Conservation (phyloP, 805 yeast genomes). For the Candida insectorum region DNA sequence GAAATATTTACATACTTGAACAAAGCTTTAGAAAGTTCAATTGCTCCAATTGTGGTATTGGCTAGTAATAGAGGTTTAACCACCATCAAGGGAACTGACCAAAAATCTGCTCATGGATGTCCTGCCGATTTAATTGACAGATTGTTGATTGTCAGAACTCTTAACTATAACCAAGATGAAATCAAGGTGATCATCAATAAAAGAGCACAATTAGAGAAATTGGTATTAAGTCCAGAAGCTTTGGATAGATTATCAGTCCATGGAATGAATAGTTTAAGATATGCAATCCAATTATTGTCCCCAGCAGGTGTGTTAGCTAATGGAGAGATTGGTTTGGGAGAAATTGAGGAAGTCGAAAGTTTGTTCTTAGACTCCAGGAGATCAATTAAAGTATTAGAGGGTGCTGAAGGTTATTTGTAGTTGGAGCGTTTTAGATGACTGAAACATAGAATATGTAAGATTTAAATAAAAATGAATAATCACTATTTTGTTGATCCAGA, state of each 20-base stretch:
- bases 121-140: constrained; percentile 95
- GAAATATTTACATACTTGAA: constrained; percentile 94
- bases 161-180: constrained; percentile 83
- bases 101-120: constrained; percentile 87
- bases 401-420: constrained; percentile 36
- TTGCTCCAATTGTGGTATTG: constrained; percentile 92
- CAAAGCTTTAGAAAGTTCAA: constrained; percentile 85
- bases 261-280: constrained; percentile 80
- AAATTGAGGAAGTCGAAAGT: constrained; percentile 78
- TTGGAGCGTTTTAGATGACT: not conserved
- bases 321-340: constrained; percentile 60
- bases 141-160: constrained; percentile 84
- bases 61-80: constrained; percentile 96
- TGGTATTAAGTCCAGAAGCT: constrained; percentile 65
- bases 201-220: constrained; percentile 74
- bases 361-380: constrained; percentile 83
- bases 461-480: too few species aligned
- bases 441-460: not conserved
- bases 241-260: constrained; percentile 67
- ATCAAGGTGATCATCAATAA: constrained; percentile 77
- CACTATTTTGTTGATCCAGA: too few species aligned
- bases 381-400: constrained; percentile 67
- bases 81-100: constrained; percentile 83
- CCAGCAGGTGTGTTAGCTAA: constrained; percentile 88
- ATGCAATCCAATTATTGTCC: constrained; percentile 84